Evolutionary conservation across 1,284 basidiomycete genomes (phyloP).

Genomic region (Cryptococcus hybrid): DNA sequence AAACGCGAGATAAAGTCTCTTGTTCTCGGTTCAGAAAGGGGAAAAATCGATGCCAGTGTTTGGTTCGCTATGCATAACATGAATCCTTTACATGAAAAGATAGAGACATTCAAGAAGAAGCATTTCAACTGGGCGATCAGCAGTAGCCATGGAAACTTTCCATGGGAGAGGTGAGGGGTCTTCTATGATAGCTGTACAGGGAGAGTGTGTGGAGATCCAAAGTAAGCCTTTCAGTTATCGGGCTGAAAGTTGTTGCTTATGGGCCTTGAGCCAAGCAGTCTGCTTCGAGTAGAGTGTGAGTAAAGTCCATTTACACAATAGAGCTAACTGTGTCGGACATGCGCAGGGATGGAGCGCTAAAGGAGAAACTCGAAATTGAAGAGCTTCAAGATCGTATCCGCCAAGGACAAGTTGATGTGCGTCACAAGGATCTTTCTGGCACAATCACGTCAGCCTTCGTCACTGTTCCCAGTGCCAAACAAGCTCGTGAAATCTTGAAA

Average conservation of each 20-base stretch:
- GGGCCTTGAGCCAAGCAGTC: not conserved
- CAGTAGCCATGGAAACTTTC: slow-evolving; percentile 7
- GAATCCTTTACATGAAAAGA: slow-evolving; percentile 12
- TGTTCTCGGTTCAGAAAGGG: slow-evolving; percentile 4
- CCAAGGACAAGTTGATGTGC: slow-evolving; percentile 6
- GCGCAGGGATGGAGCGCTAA: slow-evolving; percentile 8
- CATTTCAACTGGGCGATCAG: slow-evolving; percentile 13
- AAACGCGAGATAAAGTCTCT: slow-evolving; percentile 7
- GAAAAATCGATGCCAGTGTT: slow-evolving; percentile 7
- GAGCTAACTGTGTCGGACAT: not conserved
- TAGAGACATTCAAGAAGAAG: slow-evolving; percentile 17
- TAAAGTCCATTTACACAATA: not conserved
- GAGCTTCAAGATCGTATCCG: slow-evolving; percentile 9
- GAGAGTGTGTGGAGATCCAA: slow-evolving; percentile 5
- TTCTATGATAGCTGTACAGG: slow-evolving; percentile 3
- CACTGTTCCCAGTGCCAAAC: slow-evolving; percentile 21
- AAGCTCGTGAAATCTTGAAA: slow-evolving; percentile 19
- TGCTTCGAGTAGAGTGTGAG: not conserved
- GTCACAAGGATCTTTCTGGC: slow-evolving; percentile 5
- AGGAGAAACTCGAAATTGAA: slow-evolving; percentile 11
- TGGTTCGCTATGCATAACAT: slow-evolving; percentile 17
- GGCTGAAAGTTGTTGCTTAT: not conserved
- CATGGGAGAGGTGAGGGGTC: slow-evolving; percentile 2
- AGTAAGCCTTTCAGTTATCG: not conserved
- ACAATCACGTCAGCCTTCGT: slow-evolving; percentile 27